These are phyloP conservation scores for Aspergillus ochraceoroseus DNA, from an alignment of 2,329 filamentous ascomycete genomes.

Conservation along the genomic window DNA sequence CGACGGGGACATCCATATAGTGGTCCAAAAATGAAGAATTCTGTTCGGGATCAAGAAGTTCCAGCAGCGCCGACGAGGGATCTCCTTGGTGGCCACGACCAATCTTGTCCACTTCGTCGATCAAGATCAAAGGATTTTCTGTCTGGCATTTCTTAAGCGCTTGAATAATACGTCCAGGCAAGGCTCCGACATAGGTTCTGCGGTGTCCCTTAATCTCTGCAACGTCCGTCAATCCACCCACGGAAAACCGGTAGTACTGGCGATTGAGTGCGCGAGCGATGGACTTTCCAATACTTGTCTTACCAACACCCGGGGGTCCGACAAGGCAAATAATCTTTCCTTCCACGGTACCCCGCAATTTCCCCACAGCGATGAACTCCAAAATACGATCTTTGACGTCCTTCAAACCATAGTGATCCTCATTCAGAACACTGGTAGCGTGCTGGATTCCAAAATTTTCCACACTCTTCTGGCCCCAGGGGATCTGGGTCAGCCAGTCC, in stretches of 20 bases:
- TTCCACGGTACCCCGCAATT: slow-evolving; percentile 92
- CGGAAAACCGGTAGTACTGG: slow-evolving; percentile 97
- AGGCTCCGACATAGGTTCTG: slow-evolving; percentile 89
- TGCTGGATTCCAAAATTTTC: slow-evolving; percentile 96
- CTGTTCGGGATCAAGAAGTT: slow-evolving; percentile 92
- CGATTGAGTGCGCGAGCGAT: slow-evolving; percentile 91
- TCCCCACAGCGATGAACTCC: slow-evolving; percentile 97
- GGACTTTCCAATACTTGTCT: slow-evolving; percentile 98
- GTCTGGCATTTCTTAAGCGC: slow-evolving; percentile 98
- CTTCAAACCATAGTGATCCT: slow-evolving; percentile 94
- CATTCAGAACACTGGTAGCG: slow-evolving; percentile 82
- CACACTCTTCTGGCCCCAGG: slow-evolving; percentile 89
- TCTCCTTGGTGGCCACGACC: slow-evolving; percentile 94
- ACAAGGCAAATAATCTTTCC: slow-evolving; percentile 98
- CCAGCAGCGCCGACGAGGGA: slow-evolving; percentile 86
- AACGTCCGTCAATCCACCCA: slow-evolving; percentile 93
- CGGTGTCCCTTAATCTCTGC: slow-evolving; percentile 98
- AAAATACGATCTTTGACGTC: slow-evolving; percentile 98
- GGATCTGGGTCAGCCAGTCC: slow-evolving; percentile 97
- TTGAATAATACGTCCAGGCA: slow-evolving; percentile 95
- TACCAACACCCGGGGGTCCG: slow-evolving; percentile 92
- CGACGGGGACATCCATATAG: slow-evolving; percentile 97
- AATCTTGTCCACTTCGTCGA: slow-evolving; percentile 98
- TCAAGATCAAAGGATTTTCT: slow-evolving; percentile 92
- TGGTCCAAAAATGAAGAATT: slow-evolving; percentile 97